Percentiles rank a stretch among this genome's conserved stretches.
Evolutionary conservation across 1,284 basidiomycete species (phyloP).

Genomic region (Marasmius fiardii): DNA sequence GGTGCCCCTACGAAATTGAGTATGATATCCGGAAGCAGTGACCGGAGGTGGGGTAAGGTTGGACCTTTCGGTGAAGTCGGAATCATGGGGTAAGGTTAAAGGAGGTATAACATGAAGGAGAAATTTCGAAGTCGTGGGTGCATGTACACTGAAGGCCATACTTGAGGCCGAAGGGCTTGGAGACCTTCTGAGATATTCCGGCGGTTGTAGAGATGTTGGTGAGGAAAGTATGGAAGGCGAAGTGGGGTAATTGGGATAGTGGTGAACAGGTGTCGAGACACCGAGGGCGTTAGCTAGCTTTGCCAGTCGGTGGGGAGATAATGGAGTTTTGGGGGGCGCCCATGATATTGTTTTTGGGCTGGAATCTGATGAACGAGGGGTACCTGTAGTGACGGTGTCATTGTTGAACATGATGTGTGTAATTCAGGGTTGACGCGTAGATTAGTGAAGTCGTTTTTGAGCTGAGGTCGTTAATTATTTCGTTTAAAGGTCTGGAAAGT

Average conservation of each 20-base stretch:
- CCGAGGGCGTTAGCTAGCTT: constrained; percentile 81
- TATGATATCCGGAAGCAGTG: constrained; percentile 69
- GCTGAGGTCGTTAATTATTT: background rate
- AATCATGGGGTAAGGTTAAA: constrained; percentile 57
- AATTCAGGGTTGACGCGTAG: background rate
- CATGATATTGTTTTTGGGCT: constrained; percentile 33
- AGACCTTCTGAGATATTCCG: constrained; percentile 49
- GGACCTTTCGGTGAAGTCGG: constrained; percentile 36
- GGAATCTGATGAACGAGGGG: constrained; percentile 9
- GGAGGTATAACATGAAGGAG: constrained; percentile 79
- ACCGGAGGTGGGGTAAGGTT: constrained; percentile 49
- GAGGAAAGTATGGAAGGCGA: constrained; percentile 33
- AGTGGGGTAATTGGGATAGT: constrained; percentile 31
- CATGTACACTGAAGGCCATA: constrained; percentile 28
- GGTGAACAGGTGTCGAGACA: constrained; percentile 67
- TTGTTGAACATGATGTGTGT: constrained; percentile 2
- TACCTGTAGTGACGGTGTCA: background rate
- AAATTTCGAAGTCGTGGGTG: constrained; percentile 54
- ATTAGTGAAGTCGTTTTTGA: background rate
- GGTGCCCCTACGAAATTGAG: constrained; percentile 72
- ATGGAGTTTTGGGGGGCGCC: constrained; percentile 63
- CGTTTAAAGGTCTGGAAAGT: background rate
- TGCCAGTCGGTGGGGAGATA: constrained; percentile 71
- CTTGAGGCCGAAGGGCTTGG: constrained; percentile 52
- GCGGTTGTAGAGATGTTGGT: constrained; percentile 26